Base-by-base conservation (phyloP, 129 eudicot species). In the Saussurea involucrata region DNA sequence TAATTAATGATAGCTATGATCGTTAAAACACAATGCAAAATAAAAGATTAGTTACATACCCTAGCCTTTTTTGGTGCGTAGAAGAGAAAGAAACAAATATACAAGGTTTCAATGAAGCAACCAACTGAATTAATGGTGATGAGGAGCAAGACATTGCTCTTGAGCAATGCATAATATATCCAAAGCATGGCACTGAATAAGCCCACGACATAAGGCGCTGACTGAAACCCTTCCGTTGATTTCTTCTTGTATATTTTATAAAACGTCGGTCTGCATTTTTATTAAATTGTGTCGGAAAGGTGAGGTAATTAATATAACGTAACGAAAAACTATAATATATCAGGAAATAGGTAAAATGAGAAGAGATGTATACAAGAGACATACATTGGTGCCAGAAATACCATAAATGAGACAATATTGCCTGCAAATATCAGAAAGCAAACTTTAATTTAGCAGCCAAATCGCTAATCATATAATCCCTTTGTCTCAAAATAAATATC, bases 151-250 rank as follows among this genome's bases (percentile, higher is more conserved):
- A 84, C 84, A 42, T 88, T 74, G 49, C 85, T 25, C 81, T 88
- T 87, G 80, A 90, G 87, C 24, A 86, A 72, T 17, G 93, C 96
- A 15, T 90, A 90, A 53, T 88, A 88, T 29, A 90, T 82, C 93
- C 90, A 90, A n/a, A 90, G 85, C 89, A 88, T 80, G 0, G 96
- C 86, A 49, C 93, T 90, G 84, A 88, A 91, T 58, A 91, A 76
- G 9, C 85, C 91, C n/a, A 91, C 88, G 24, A 91, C 90, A 68
- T 91, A 88, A 0, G 97, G 97, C 5, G 86, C 71, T 1, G 89
- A 86, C 40, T 91, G 93, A 78, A 82, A 91, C 74, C 90, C 93
- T 70, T 86, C 87, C 0, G 91, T 88, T 17, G 93, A 84, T 86
- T 86, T 88, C 83, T 78, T 88, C 83, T 91, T 86, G 80, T 86